Evolutionary conservation across 2,329 filamentous ascomycete species (phyloP).

Genomic region (Trichophyton mentagrophytes): DNA sequence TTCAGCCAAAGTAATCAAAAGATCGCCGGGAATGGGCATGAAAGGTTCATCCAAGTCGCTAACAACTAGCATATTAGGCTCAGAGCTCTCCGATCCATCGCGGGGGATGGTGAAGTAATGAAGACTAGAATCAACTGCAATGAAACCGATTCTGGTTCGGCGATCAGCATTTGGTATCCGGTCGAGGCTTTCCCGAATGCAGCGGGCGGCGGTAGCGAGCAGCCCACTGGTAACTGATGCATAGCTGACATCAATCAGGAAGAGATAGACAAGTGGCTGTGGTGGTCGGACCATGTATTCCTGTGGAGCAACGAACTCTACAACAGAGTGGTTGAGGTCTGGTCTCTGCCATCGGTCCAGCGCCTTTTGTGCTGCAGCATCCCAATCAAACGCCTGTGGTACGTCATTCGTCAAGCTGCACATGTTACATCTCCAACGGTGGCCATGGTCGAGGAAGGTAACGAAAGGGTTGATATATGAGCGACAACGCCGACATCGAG

Average conservation of each 20-base stretch:
- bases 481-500: constrained; percentile 84
- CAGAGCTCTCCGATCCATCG: constrained; percentile 69
- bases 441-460: constrained; percentile 89
- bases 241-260: constrained; percentile 90
- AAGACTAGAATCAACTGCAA: constrained; percentile 85
- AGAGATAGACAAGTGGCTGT: constrained; percentile 88
- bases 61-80: constrained; percentile 84
- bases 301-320: constrained; percentile 94
- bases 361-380: constrained; percentile 77
- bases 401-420: constrained; percentile 98
- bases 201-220: constrained; percentile 79
- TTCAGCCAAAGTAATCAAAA: constrained; percentile 79
- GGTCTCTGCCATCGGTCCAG: constrained; percentile 84
- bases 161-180: constrained; percentile 97
- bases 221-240: constrained; percentile 80
- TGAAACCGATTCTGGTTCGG: constrained; percentile 82
- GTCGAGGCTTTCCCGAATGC: constrained; percentile 87
- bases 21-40: constrained; percentile 80
- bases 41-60: constrained; percentile 95
- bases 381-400: constrained; percentile 98
- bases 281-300: constrained; percentile 99
- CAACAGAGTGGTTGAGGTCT: constrained; percentile 90
- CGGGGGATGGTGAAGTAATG: constrained; percentile 94
- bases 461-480: constrained; percentile 98
- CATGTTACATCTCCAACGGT: constrained; percentile 99